Evolutionary conservation across 495 filamentous ascomycete genomes (phyloP).

Genomic region (Platismatia glauca): DNA sequence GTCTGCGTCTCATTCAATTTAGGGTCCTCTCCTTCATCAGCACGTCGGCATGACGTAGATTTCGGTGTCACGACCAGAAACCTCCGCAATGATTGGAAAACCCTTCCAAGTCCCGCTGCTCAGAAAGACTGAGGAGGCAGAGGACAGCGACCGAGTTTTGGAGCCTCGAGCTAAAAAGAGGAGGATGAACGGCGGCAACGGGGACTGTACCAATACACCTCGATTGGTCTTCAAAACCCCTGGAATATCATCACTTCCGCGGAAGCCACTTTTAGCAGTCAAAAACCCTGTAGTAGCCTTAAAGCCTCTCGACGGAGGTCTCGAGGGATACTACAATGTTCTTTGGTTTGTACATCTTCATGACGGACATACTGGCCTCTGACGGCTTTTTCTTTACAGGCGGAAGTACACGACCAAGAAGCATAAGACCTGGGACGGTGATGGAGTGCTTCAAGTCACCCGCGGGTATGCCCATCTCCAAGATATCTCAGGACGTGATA

Average conservation of each 20-base stretch:
- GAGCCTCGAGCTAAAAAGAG: constrained; percentile 13
- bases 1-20: not conserved
- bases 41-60: not conserved
- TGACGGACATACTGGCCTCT: not conserved
- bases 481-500: constrained; percentile 57
- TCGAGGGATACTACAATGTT: constrained; percentile 55
- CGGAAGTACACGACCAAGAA: constrained; percentile 70
- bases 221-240: constrained; percentile 19
- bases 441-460: constrained; percentile 54
- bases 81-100: constrained; percentile 11
- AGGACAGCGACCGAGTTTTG: not conserved
- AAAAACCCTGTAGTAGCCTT: constrained; percentile 26
- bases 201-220: constrained; percentile 4
- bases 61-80: not conserved
- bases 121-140: not conserved
- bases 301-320: constrained; percentile 7
- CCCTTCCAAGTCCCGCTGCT: constrained; percentile 20
- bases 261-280: constrained; percentile 39
- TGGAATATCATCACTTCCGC: constrained; percentile 20
- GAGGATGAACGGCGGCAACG: constrained; percentile 6
- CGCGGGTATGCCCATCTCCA: constrained; percentile 53
- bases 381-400: constrained; percentile 33
- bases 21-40: not conserved
- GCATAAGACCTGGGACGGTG: constrained; percentile 84
- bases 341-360: constrained; percentile 43